Conservation (phyloP, 176 grass and related monocot genomes). For the Aegilops bicornis region DNA sequence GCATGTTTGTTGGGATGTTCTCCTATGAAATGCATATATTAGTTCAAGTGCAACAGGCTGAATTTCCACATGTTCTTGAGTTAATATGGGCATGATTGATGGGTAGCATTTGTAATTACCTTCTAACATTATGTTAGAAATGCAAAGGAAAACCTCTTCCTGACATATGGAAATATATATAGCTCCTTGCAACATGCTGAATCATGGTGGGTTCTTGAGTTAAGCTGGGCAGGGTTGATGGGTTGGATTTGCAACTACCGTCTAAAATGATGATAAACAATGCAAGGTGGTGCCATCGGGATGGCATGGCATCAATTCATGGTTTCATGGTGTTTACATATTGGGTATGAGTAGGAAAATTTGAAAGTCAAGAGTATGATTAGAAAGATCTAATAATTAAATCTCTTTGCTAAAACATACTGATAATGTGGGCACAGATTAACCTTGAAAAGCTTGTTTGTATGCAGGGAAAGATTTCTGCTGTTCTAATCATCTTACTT, state of each 20-base stretch:
- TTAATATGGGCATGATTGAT: not conserved
- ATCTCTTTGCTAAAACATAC: not conserved
- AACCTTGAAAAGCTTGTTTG: not conserved
- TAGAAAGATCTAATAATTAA: not conserved
- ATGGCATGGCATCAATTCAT: not conserved
- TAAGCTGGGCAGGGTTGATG: not conserved
- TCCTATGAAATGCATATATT: slow-evolving; percentile 4
- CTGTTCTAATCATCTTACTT: slow-evolving; percentile 5
- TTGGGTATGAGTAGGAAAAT: not conserved
- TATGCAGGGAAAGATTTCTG: not conserved
- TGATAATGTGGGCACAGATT: not conserved
- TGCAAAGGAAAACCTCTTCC: not conserved
- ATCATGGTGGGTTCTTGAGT: not conserved
- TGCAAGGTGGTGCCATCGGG: slow-evolving; percentile 13
- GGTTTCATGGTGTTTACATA: not conserved
- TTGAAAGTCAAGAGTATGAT: not conserved
- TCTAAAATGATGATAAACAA: not conserved
- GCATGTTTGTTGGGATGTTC: not conserved
- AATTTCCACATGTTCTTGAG: not conserved
- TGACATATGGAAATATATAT: not conserved
- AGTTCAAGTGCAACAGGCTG: not conserved
- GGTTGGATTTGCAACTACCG: not conserved
- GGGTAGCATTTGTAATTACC: not conserved
- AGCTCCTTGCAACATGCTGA: not conserved
- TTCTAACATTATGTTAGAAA: not conserved